Evolutionary conservation across 202 grass and related monocot species (phyloP), one percentile per base, ranked within the genome.

Genomic region (Hordeum pubiflorum): DNA sequence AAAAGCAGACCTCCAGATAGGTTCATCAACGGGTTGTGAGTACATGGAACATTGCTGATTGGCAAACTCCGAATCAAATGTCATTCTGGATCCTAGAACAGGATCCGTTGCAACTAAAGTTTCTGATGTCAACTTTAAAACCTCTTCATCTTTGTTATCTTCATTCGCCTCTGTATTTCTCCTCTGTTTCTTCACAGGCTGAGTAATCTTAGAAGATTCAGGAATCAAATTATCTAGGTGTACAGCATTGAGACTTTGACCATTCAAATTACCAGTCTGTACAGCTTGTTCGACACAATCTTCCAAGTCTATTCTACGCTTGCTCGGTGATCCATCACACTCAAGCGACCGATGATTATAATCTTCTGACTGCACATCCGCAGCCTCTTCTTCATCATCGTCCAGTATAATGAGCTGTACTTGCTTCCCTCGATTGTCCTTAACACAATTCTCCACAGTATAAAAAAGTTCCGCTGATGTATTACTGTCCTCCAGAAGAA

Each of bases 1-100:
- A 12, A 32, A 72, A 55, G 26, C 62, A 54, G 56, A 92, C 90
- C 87, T 92, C 90, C 90, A 92, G 84, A 87, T 43, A 75, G 67
- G 77, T 37, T 69, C 64, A 69, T 72, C 69, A 62, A 69, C 38
- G 11, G 87, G 81, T 54, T 70, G 81, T 3, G 54, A 72, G 27
- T n/a, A 63, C 75, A 73, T 76, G 56, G 57, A 23, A 37, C 54
- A 58, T 29, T 72, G 65, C 6, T 44, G 66, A 82, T 82, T 27
- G 7, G 2, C 32, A 48, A 14, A 44, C 14, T 70, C 80, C 48
- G 50, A 69, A 73, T 62, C 27, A 65, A 67, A 44, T 29, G 54
- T 2, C 12, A 33, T 69, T 24, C 50, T 85, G 11, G 68, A 57
- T 46, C 22, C 43, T 41, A 64, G 33, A 65, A 21, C n/a, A 63